These are phyloP conservation scores for Boletus rubroflammeus DNA, from an alignment of 768 basidiomycete species.

Conservation along the genomic window DNA sequence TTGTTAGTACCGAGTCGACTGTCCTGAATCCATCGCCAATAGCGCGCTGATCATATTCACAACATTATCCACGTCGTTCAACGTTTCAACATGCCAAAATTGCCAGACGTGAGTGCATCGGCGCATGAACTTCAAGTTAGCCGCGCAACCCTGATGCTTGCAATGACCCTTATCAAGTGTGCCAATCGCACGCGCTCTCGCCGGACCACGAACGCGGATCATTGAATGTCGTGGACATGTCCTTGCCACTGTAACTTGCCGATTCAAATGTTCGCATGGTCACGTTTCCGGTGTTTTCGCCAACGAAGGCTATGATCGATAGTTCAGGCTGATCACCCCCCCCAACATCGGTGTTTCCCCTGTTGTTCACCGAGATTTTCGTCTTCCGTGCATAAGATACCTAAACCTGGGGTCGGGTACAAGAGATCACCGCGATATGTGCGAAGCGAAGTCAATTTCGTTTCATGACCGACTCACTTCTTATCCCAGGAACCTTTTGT, in stretches of 20 bases:
- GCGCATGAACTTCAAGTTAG: too few species aligned
- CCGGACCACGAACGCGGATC: too few species aligned
- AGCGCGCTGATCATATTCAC: neutral
- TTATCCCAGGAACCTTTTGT: neutral
- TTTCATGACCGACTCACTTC: neutral
- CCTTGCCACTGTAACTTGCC: neutral
- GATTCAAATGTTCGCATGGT: neutral
- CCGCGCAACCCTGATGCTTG: too few species aligned
- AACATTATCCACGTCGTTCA: constrained; percentile 10
- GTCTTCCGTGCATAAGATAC: neutral
- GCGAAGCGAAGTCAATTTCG: neutral
- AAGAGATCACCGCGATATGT: neutral
- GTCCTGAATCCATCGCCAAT: neutral
- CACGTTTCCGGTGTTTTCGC: neutral
- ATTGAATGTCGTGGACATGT: neutral
- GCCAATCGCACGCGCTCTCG: too few species aligned
- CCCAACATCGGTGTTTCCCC: neutral
- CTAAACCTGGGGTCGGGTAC: neutral
- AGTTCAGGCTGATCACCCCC: neutral
- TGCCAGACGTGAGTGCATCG: neutral
- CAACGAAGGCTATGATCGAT: neutral
- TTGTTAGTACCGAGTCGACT: neutral
- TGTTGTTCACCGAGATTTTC: neutral
- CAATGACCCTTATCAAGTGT: too few species aligned
- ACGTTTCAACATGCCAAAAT: neutral